These are phyloP conservation scores for Rhodamnia rubescens DNA, from an alignment of 345 rosid species.

Conservation along the genomic window DNA sequence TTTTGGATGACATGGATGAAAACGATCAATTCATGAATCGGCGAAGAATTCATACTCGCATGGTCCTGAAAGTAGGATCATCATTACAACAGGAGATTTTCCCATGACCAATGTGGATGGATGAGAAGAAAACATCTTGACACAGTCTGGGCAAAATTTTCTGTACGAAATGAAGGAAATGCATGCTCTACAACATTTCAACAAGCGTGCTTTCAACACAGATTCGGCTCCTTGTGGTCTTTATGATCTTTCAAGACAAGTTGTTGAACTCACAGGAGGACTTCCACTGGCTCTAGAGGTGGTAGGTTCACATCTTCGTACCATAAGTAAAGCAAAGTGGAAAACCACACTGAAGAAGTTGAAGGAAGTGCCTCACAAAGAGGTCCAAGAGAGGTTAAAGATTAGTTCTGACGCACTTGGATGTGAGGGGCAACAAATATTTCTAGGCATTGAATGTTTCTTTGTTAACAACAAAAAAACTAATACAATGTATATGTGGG, in stretches of 20 bases:
- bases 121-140: neutral
- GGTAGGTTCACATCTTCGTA: neutral
- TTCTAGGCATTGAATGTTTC: neutral
- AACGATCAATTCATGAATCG: too few relatives aligned
- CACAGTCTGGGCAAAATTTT: accelerated
- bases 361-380: neutral
- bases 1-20: too few relatives aligned
- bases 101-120: neutral
- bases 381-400: neutral
- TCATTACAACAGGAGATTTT: too few relatives aligned
- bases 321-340: neutral
- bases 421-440: neutral
- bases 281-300: neutral
- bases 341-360: neutral
- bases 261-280: neutral
- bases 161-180: neutral
- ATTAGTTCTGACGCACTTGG: neutral
- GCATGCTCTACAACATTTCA: neutral
- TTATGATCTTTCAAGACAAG: neutral
- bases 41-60: too few relatives aligned
- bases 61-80: too few relatives aligned
- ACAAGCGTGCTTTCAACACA: neutral
- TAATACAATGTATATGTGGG: neutral
- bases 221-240: neutral
- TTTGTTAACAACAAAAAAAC: neutral